A percentile compares a stretch with the other conserved stretches of the same genome.
phyloP scores from a whole-genome alignment of 176 grass and related monocot genomes.

The Carex kokanica region DNA sequence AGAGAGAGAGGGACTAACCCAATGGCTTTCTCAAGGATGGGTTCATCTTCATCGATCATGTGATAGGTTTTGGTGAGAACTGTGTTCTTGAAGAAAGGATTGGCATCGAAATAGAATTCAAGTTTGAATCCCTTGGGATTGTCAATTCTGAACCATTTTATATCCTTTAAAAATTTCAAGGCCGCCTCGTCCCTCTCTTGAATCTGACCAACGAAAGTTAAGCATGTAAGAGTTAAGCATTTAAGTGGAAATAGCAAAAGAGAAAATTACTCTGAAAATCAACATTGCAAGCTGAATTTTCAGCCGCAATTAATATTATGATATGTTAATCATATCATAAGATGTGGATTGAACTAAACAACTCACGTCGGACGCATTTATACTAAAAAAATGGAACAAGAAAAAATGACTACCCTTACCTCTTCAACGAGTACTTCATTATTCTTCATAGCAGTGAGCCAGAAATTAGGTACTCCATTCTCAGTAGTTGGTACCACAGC shows the following conservation, averaged over 20 bases:
- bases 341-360: background rate
- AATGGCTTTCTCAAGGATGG: constrained; percentile 90
- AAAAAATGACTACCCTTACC: constrained; percentile 27
- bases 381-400: background rate
- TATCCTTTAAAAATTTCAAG: constrained; percentile 87
- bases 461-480: constrained; percentile 89
- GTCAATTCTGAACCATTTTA: constrained; percentile 73
- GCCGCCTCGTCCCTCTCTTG: constrained; percentile 83
- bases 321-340: background rate
- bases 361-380: background rate
- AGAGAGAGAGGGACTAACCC: constrained; percentile 38
- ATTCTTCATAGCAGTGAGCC: constrained; percentile 94
- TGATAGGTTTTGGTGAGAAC: constrained; percentile 89
- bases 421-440: constrained; percentile 83
- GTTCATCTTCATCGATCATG: constrained; percentile 94
- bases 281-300: background rate
- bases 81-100: constrained; percentile 86
- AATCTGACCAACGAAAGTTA: constrained; percentile 43
- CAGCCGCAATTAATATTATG: background rate
- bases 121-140: constrained; percentile 92
- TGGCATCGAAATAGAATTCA: constrained; percentile 74
- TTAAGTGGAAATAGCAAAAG: background rate
- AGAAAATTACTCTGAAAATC: background rate
- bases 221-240: background rate
- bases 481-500: constrained; percentile 35